phyloP scores from a whole-genome alignment of 1,284 basidiomycete genomes.

The Tylopilus sp. region DNA sequence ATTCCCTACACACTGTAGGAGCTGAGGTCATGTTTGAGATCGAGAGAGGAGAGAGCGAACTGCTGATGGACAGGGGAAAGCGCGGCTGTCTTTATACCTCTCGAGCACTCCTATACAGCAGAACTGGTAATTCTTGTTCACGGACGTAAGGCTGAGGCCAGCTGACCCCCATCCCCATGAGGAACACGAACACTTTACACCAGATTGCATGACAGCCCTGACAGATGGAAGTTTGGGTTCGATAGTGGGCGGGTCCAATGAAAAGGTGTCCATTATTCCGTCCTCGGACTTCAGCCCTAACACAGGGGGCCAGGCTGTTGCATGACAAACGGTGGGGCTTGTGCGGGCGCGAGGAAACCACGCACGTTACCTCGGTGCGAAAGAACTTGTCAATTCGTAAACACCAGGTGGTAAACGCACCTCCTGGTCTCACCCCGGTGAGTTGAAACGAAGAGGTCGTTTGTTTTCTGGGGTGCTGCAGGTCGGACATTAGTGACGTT shows the following conservation, averaged over 20 bases:
- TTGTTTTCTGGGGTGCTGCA: no score
- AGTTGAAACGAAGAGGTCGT: no score
- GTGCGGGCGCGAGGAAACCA: no score
- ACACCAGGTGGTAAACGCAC: no score
- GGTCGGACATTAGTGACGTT: no score
- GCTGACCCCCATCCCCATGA: background rate
- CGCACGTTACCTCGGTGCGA: no score
- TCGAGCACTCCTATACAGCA: background rate
- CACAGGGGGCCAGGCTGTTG: no score
- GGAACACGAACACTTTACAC: background rate
- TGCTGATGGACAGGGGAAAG: conserved; percentile 2
- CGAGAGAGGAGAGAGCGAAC: background rate
- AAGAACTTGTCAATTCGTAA: no score
- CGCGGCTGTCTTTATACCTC: conserved; percentile 5
- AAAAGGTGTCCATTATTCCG: background rate
- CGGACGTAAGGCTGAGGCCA: background rate
- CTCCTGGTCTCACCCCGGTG: no score
- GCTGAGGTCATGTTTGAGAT: background rate
- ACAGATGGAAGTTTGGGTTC: background rate
- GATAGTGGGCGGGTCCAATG: background rate
- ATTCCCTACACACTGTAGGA: background rate
- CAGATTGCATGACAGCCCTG: no score
- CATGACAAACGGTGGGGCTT: no score
- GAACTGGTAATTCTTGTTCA: background rate
- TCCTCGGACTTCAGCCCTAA: background rate